Conservation (phyloP, 768 basidiomycete species). For the Suillus alpinus region DNA sequence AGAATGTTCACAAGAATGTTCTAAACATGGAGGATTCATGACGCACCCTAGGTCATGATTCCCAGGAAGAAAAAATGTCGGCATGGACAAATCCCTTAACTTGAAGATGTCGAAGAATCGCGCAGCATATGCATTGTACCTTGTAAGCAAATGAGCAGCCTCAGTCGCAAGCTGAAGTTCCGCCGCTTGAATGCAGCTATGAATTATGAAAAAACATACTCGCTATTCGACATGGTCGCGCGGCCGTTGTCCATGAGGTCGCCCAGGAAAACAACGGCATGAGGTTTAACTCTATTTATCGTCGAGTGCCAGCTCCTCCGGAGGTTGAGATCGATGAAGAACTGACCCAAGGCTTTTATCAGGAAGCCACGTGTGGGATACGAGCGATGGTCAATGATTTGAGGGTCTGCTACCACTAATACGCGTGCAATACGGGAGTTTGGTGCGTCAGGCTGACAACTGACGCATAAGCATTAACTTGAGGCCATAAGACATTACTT, state of each 20-base stretch:
- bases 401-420: conserved; percentile 86
- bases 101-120: conserved; percentile 75
- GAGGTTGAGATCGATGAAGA: conserved; percentile 77
- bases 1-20: conserved; percentile 5
- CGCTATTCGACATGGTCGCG: conserved; percentile 53
- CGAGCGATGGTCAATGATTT: conserved; percentile 74
- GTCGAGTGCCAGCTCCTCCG: conserved; percentile 82
- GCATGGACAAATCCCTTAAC: conserved; percentile 37
- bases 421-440: conserved; percentile 29
- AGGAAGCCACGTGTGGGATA: conserved; percentile 60
- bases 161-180: conserved; percentile 7
- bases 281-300: conserved; percentile 49
- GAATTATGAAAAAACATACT: conserved; percentile 50
- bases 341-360: conserved; percentile 57
- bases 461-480: conserved; percentile 1
- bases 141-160: conserved; percentile 29
- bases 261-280: conserved; percentile 80
- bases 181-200: neutral
- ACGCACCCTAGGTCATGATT: conserved; percentile 87
- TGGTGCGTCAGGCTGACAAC: conserved; percentile 1
- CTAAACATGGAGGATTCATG: conserved; percentile 4
- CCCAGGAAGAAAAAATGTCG: conserved; percentile 76
- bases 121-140: conserved; percentile 68
- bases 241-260: conserved; percentile 92
- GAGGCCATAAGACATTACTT: conserved; percentile 18